Percentiles rank a stretch among this genome's conserved stretches.
Conservation (phyloP, 2,329 filamentous ascomycete species). For the Alternaria angustiovoidea region DNA sequence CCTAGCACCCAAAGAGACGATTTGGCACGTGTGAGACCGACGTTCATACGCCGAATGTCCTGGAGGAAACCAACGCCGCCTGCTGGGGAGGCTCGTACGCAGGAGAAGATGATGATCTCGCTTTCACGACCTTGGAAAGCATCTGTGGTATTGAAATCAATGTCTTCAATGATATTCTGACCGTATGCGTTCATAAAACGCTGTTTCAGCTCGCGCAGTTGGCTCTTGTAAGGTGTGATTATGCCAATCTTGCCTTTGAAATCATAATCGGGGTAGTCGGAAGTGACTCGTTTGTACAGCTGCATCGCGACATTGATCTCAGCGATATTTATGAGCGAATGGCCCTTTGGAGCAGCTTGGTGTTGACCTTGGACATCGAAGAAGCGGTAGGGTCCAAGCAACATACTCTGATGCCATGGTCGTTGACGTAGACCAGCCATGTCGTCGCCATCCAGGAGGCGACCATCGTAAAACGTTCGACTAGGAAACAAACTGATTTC, state of each 20-base stretch:
- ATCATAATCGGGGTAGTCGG: slow-evolving; percentile 73
- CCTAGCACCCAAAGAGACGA: slow-evolving; percentile 96
- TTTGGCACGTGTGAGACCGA: slow-evolving; percentile 94
- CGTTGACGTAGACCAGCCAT: slow-evolving; percentile 80
- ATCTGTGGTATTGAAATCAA: slow-evolving; percentile 99
- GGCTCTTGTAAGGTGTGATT: slow-evolving; percentile 97
- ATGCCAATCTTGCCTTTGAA: slow-evolving; percentile 89
- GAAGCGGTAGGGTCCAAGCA: slow-evolving; percentile 94
- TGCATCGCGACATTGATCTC: slow-evolving; percentile 88
- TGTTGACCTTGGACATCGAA: slow-evolving; percentile 95
- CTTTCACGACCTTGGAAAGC: slow-evolving; percentile 97
- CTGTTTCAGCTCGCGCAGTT: slow-evolving; percentile 79
- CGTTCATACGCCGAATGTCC: slow-evolving; percentile 99
- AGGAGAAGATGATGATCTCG: slow-evolving; percentile 98
- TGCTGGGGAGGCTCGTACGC: slow-evolving; percentile 89
- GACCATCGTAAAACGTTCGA: slow-evolving; percentile 88
- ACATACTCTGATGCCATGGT: slow-evolving; percentile 83
- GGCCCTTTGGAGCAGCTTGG: slow-evolving; percentile 78
- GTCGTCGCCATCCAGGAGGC: slow-evolving; percentile 81
- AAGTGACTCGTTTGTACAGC: slow-evolving; percentile 80
- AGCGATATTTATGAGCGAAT: slow-evolving; percentile 87
- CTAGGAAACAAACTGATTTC: slow-evolving; percentile 94
- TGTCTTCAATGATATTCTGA: slow-evolving; percentile 73
- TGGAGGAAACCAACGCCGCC: slow-evolving; percentile 98
- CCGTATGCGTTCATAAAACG: slow-evolving; percentile 79